These are phyloP conservation scores for Corynespora cassiicola DNA, from an alignment of 2,329 filamentous ascomycete species.

Conservation along the genomic window DNA sequence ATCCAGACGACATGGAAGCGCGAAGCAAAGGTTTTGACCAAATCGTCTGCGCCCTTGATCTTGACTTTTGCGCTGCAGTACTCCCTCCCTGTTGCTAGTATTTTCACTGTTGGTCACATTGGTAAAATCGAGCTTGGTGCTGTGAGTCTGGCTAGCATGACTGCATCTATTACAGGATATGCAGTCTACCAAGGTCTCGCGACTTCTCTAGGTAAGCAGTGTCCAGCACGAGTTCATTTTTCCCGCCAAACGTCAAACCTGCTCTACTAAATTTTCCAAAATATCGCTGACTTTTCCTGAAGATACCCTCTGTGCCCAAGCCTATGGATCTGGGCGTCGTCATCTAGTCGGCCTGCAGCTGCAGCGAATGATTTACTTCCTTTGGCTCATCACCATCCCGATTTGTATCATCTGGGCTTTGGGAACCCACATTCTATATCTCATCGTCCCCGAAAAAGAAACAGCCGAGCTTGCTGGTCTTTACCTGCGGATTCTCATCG, in stretches of 20 bases:
- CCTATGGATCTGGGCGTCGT: conserved; percentile 89
- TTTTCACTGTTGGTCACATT: conserved; percentile 59
- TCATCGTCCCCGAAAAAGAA: conserved; percentile 73
- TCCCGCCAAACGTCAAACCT: too few species aligned
- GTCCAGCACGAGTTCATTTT: too few species aligned
- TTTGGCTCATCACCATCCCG: conserved; percentile 74
- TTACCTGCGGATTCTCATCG: conserved; percentile 57
- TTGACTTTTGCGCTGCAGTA: conserved; percentile 58
- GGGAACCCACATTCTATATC: conserved; percentile 67
- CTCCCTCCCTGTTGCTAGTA: conserved; percentile 53
- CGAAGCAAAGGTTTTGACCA: conserved; percentile 79
- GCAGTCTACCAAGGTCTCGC: conserved; percentile 69
- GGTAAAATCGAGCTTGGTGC: conserved; percentile 57
- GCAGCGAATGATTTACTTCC: conserved; percentile 81
- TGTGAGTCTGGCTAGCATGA: conserved; percentile 56
- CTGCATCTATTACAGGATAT: conserved; percentile 56
- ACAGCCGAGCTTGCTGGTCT: conserved; percentile 65
- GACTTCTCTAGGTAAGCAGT: conserved; percentile 82
- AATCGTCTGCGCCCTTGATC: conserved; percentile 53
- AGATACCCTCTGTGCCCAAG: conserved; percentile 94
- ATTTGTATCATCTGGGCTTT: conserved; percentile 75
- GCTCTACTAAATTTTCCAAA: too few species aligned
- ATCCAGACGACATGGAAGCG: conserved; percentile 92
- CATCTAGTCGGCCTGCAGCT: conserved; percentile 86
- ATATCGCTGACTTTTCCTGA: too few species aligned